These are phyloP conservation scores for Penicillium paradoxum DNA, from an alignment of 495 filamentous ascomycete genomes.

Conservation along the genomic window DNA sequence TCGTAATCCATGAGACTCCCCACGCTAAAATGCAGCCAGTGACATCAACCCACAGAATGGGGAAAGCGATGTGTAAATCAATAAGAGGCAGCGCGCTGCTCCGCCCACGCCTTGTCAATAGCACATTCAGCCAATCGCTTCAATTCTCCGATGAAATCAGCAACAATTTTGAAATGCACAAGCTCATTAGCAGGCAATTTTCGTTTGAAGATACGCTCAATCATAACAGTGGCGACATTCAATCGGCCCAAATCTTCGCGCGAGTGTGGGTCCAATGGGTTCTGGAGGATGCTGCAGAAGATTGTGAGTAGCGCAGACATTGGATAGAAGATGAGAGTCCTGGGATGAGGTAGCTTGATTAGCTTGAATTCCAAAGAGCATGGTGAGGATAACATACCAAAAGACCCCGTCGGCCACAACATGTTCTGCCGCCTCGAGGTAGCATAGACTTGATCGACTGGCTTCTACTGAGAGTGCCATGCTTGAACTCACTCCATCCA, in stretches of 20 bases:
- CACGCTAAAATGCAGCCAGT: background rate
- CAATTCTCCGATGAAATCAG: constrained; percentile 46
- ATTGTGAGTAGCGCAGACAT: constrained; percentile 47
- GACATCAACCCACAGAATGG: background rate
- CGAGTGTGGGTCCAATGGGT: constrained; percentile 42
- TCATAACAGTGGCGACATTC: constrained; percentile 36
- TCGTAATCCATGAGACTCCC: background rate
- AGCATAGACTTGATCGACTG: constrained; percentile 46
- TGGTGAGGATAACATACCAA: constrained; percentile 30
- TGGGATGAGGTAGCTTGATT: constrained; percentile 11
- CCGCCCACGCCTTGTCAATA: constrained; percentile 40
- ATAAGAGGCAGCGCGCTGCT: constrained; percentile 13
- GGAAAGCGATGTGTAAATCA: background rate
- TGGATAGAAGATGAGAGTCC: constrained; percentile 48
- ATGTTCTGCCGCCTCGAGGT: constrained; percentile 37
- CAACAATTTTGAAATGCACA: constrained; percentile 41
- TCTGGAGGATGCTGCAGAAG: constrained; percentile 48
- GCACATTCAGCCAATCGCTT: constrained; percentile 38
- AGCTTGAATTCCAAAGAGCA: background rate
- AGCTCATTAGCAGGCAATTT: constrained; percentile 39
- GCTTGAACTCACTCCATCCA: constrained; percentile 45
- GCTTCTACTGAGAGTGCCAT: constrained; percentile 48
- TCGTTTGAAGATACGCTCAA: constrained; percentile 38
- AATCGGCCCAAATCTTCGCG: constrained; percentile 41
- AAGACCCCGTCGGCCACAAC: constrained; percentile 42